These are phyloP conservation scores for Clitocybe nebularis DNA, from an alignment of 1,284 basidiomycete species.

Conservation along the genomic window DNA sequence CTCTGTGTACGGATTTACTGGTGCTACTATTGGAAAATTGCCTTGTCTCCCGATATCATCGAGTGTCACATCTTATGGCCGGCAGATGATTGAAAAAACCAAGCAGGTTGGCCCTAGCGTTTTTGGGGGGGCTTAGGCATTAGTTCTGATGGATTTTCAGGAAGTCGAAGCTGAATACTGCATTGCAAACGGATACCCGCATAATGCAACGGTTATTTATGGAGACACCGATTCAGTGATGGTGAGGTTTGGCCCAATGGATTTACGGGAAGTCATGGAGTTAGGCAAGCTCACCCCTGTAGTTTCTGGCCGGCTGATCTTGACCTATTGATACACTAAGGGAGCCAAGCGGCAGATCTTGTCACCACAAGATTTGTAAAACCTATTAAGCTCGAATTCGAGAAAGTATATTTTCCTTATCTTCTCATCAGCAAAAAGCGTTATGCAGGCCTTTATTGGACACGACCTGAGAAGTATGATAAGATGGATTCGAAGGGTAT, in stretches of 20 bases:
- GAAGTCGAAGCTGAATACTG: slow-evolving; percentile 89
- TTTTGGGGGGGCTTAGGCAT: not conserved
- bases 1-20: slow-evolving; percentile 97
- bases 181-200: slow-evolving; percentile 77
- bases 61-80: slow-evolving; percentile 89
- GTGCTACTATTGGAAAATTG: slow-evolving; percentile 91
- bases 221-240: slow-evolving; percentile 98
- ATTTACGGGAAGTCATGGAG: slow-evolving; percentile 82
- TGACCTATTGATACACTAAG: slow-evolving; percentile 35
- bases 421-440: slow-evolving; percentile 96
- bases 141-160: slow-evolving; percentile 29
- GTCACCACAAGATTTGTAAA: slow-evolving; percentile 89
- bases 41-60: slow-evolving; percentile 94
- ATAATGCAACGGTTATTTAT: slow-evolving; percentile 92
- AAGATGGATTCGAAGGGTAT: slow-evolving; percentile 99
- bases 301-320: not conserved
- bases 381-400: slow-evolving; percentile 97
- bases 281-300: slow-evolving; percentile 52
- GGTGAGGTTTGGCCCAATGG: slow-evolving; percentile 89
- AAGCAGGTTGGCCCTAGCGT: slow-evolving; percentile 57
- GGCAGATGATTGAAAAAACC: slow-evolving; percentile 96
- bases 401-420: slow-evolving; percentile 97
- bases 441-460: slow-evolving; percentile 97
- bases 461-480: slow-evolving; percentile 87
- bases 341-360: slow-evolving; percentile 90